These are phyloP conservation scores for Aspergillus brunneoviolaceus DNA, from an alignment of 2,329 filamentous ascomycete genomes.

Conservation along the genomic window DNA sequence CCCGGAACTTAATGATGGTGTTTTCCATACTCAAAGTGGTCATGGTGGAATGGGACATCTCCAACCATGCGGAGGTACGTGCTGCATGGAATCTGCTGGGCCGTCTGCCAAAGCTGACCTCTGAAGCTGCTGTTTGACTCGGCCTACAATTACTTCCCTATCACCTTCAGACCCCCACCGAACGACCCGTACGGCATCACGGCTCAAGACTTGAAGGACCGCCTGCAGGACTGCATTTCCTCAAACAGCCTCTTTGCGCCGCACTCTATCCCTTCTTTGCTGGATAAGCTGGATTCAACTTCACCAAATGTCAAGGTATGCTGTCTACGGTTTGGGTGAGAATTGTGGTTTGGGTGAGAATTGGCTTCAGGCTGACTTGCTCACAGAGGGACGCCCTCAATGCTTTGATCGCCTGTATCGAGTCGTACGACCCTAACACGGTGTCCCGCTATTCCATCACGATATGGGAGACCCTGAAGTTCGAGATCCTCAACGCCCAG, in stretches of 20 bases:
- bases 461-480: constrained; percentile 68
- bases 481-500: constrained; percentile 66
- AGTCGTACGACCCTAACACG: constrained; percentile 59
- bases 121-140: constrained; percentile 59
- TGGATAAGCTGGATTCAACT: constrained; percentile 69
- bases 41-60: constrained; percentile 67
- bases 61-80: constrained; percentile 57
- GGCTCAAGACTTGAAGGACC: constrained; percentile 65
- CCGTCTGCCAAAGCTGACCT: constrained; percentile 19
- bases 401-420: constrained; percentile 59
- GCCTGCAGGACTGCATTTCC: constrained; percentile 63
- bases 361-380: constrained; percentile 18
- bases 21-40: constrained; percentile 67
- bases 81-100: not conserved
- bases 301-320: constrained; percentile 65
- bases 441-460: constrained; percentile 64
- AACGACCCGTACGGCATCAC: constrained; percentile 70
- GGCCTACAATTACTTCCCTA: constrained; percentile 71
- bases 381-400: constrained; percentile 62
- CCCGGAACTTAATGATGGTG: constrained; percentile 68
- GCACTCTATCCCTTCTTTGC: constrained; percentile 63
- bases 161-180: constrained; percentile 67
- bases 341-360: not conserved
- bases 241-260: constrained; percentile 64
- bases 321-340: not conserved